A percentile compares a stretch with the other conserved stretches of the same genome.
These are phyloP conservation scores for Spongospora subterranea DNA, from an alignment of 208 protist genomes.

Conservation along the genomic window DNA sequence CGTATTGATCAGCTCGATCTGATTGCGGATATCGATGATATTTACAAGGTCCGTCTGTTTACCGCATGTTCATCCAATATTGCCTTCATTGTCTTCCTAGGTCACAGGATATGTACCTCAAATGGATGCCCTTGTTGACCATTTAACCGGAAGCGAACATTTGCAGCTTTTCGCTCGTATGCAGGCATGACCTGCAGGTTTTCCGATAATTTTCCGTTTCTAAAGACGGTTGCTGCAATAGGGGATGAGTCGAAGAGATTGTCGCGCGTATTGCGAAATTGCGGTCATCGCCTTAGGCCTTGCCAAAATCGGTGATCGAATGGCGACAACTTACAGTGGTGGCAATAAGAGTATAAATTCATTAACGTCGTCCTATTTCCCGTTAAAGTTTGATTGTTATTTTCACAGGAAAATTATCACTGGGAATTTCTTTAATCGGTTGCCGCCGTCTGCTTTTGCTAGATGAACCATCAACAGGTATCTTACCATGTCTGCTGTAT, in stretches of 20 bases:
- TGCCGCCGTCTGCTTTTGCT: background rate
- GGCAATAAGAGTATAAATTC: slow-evolving; percentile 29
- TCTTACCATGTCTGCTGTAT: background rate
- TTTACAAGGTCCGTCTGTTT: background rate
- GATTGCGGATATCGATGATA: background rate
- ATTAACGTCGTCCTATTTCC: background rate
- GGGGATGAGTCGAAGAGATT: background rate
- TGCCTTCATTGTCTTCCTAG: slow-evolving; percentile 13
- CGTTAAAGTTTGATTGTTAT: background rate
- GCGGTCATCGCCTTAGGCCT: background rate
- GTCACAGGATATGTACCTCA: background rate
- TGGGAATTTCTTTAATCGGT: background rate
- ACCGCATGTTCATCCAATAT: background rate
- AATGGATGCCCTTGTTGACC: background rate
- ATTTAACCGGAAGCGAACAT: slow-evolving; percentile 3
- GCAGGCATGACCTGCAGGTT: background rate
- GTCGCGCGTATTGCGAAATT: background rate
- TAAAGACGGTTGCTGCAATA: background rate
- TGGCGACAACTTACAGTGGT: slow-evolving; percentile 16
- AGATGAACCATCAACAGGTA: slow-evolving; percentile 16
- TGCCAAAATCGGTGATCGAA: background rate
- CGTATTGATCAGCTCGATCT: background rate
- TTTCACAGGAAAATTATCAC: slow-evolving; percentile 1
- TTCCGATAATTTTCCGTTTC: background rate
- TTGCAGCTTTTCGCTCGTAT: background rate